These are phyloP conservation scores for Fusarium armeniacum DNA, from an alignment of 2,329 filamentous ascomycete genomes.

Conservation along the genomic window DNA sequence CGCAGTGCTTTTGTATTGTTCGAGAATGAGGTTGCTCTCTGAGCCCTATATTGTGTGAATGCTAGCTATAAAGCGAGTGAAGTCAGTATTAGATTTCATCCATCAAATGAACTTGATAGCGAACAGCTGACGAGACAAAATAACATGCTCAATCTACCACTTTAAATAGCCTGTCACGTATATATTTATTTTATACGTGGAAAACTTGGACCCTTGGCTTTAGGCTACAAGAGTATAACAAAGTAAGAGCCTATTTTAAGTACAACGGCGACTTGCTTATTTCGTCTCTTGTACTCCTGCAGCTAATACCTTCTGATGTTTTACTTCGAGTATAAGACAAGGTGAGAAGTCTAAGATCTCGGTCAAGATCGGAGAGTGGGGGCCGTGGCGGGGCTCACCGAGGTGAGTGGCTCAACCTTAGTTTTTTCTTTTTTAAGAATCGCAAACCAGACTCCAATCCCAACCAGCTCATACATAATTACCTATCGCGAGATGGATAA, in stretches of 20 bases:
- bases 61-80: too few species aligned
- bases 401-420: slow-evolving; percentile 43
- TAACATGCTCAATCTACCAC: not conserved
- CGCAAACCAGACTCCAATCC: slow-evolving; percentile 23
- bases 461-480: slow-evolving; percentile 18
- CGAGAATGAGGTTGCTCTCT: too few species aligned
- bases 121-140: not conserved
- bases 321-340: not conserved
- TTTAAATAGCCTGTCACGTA: too few species aligned
- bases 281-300: too few species aligned
- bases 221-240: too few species aligned
- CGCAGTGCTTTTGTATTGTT: too few species aligned
- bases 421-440: slow-evolving; percentile 45
- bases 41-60: too few species aligned
- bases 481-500: slow-evolving; percentile 49
- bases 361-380: slow-evolving; percentile 39
- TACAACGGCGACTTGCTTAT: too few species aligned
- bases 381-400: slow-evolving; percentile 52
- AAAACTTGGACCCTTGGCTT: not conserved
- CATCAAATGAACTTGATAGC: not conserved
- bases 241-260: too few species aligned
- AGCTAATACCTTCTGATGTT: too few species aligned
- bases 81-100: too few species aligned
- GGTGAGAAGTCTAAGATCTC: slow-evolving; percentile 18
- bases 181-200: too few species aligned